Percentiles rank a stretch among this genome's conserved stretches.
These are phyloP conservation scores for Chytriomyces hyalinus DNA, from an alignment of 192 early-diverging fungal species.

Conservation along the genomic window DNA sequence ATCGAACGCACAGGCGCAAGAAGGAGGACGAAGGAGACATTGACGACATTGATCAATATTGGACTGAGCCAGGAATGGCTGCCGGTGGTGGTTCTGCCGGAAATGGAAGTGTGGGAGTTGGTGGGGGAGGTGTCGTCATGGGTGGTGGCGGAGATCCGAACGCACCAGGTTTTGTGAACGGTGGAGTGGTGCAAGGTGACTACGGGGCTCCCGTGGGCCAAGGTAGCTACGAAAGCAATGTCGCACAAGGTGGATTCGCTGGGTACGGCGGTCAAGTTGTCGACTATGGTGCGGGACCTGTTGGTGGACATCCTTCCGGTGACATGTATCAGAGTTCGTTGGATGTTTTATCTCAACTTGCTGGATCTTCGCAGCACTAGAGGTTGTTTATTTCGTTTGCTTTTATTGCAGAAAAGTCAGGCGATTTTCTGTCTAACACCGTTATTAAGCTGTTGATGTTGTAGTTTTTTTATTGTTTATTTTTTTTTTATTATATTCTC, in stretches of 20 bases:
- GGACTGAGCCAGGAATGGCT: constrained; percentile 18
- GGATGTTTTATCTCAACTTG: constrained; percentile 30
- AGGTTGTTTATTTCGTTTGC: neutral
- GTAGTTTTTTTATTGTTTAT: constrained; percentile 1
- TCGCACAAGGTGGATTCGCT: too few species aligned
- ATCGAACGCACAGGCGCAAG: constrained; percentile 35
- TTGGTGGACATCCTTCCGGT: constrained; percentile 9
- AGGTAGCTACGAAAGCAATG: too few species aligned
- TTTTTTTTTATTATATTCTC: too few species aligned
- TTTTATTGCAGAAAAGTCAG: constrained; percentile 14
- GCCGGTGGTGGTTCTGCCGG: neutral
- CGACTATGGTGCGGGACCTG: neutral
- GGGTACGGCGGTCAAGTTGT: neutral
- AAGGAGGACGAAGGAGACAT: constrained; percentile 36
- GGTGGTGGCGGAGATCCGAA: neutral
- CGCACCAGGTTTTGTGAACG: neutral
- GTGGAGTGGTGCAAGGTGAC: neutral
- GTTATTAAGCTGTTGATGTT: neutral
- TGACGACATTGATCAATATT: constrained; percentile 35
- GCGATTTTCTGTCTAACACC: neutral
- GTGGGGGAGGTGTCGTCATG: neutral
- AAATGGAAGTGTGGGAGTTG: neutral
- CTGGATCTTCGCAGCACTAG: constrained; percentile 8
- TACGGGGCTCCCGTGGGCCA: too few species aligned
- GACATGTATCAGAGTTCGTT: constrained; percentile 21